phyloP scores from a whole-genome alignment of 495 filamentous ascomycete species.

The Sabuloglossum arenarium region DNA sequence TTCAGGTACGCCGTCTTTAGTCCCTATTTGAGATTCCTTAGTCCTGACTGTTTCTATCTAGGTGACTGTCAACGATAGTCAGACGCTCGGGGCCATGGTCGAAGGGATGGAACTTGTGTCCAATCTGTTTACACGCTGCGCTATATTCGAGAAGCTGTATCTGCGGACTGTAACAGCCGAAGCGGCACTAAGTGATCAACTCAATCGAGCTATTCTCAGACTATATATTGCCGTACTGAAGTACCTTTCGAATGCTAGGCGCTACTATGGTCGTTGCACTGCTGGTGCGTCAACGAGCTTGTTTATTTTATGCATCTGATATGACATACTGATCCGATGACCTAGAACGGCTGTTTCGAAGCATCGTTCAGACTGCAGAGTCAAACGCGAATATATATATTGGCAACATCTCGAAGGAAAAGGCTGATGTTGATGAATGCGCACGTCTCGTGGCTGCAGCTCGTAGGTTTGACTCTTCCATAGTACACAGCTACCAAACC shows the following conservation, averaged over 20 bases:
- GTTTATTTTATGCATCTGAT: neutral
- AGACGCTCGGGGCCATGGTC: conserved; percentile 9
- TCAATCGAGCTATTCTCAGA: conserved; percentile 9
- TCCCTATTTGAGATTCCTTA: neutral
- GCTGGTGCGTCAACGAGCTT: no score
- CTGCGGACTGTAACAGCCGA: conserved; percentile 6
- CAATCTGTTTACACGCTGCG: conserved; percentile 12
- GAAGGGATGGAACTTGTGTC: conserved; percentile 13
- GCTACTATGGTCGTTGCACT: conserved; percentile 4
- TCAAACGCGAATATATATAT: neutral
- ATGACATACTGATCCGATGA: neutral
- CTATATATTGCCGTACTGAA: conserved; percentile 9
- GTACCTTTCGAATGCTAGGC: conserved; percentile 8
- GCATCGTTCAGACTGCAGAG: neutral
- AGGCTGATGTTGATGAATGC: neutral
- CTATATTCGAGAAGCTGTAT: conserved; percentile 15
- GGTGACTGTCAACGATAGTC: conserved; percentile 10
- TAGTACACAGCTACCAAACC: no score
- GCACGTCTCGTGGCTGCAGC: neutral
- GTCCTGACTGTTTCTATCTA: conserved; percentile 3
- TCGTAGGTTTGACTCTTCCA: neutral
- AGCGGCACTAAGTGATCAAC: conserved; percentile 5
- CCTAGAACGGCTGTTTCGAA: neutral
- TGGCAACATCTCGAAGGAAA: neutral
- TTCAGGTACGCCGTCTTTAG: conserved; percentile 14